Evolutionary conservation across 495 filamentous ascomycete genomes (phyloP), one percentile per base, ranked within the genome.

Genomic region (Oidiodendron maius): DNA sequence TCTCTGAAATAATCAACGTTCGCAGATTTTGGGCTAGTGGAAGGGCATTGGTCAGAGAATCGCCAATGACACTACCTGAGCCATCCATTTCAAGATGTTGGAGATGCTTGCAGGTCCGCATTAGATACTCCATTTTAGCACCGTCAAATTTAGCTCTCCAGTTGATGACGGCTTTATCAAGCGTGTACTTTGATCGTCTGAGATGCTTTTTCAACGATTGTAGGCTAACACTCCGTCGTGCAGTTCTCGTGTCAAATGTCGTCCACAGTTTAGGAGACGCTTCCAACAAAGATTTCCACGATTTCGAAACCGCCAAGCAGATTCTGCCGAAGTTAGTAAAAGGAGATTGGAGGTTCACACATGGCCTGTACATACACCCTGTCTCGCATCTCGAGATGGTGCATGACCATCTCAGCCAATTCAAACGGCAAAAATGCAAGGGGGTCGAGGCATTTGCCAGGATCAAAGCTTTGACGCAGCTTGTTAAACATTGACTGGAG

Each of bases 231-330:
- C 25, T 4, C 35, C 41, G 50, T 18, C 38, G 23, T 1, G 40
- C 40, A 24, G 30, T 16, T 2, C 48, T 48, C 12, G 48, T 57
- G 39, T 61, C 58, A 10, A 61, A 25, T 12, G 44, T 52, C 1
- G 49, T 56, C 59, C 59, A 61, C 2, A 61, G 38, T 12, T 40
- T 45, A 35, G 51, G 52, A 13, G 46, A 51, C 13, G 49, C 51
- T 24, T 59, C 59, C 8, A 61, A 46, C 21, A 56, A 35, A 1
- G 34, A 35, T 22, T 59, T 61, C 59, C 59, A 61, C 25, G 52
- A 39, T 11, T 56, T 50, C 4, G 46, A 48, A 39, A 61, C 59
- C 11, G 52, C 48, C 1, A 61, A 40, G 41, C 59, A 61, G 15
- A 52, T 46, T 3, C 58, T 60, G 20, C 36, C 4, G 20, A 21